These are phyloP conservation scores for Amanita fuliginea DNA, from an alignment of 768 basidiomycete genomes.

Conservation along the genomic window DNA sequence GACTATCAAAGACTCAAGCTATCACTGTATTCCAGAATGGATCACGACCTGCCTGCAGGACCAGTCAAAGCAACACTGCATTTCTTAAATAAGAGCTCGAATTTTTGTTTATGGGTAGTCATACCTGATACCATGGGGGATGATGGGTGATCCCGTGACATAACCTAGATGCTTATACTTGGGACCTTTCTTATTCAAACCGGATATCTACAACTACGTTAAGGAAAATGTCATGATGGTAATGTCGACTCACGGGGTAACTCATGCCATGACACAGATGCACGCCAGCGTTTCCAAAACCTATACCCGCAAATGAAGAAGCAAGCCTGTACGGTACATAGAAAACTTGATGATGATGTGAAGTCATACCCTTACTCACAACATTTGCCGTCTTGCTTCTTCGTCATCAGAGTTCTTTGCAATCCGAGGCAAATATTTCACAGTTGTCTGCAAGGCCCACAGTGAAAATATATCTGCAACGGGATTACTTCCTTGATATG, in stretches of 20 bases:
- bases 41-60: slow-evolving; percentile 49
- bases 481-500: slow-evolving; percentile 90
- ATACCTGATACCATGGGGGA: slow-evolving; percentile 84
- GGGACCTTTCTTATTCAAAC: slow-evolving; percentile 89
- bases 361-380: slow-evolving; percentile 35
- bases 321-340: slow-evolving; percentile 46
- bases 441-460: slow-evolving; percentile 87
- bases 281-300: slow-evolving; percentile 90
- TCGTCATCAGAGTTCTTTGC: slow-evolving; percentile 67
- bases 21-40: slow-evolving; percentile 1
- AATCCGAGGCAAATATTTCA: slow-evolving; percentile 81
- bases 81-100: neutral
- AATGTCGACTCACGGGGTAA: slow-evolving; percentile 39
- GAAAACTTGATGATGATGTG: slow-evolving; percentile 1
- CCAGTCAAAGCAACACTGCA: slow-evolving; percentile 76
- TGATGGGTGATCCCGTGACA: slow-evolving; percentile 73
- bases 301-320: slow-evolving; percentile 90
- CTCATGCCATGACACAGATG: slow-evolving; percentile 88
- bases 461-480: slow-evolving; percentile 93
- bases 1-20: slow-evolving; percentile 29
- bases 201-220: slow-evolving; percentile 54
- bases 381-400: slow-evolving; percentile 86
- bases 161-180: slow-evolving; percentile 91
- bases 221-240: neutral
- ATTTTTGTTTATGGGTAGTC: neutral